Evolutionary conservation across 345 rosid genomes (phyloP).

Genomic region (Pistacia atlantica): DNA sequence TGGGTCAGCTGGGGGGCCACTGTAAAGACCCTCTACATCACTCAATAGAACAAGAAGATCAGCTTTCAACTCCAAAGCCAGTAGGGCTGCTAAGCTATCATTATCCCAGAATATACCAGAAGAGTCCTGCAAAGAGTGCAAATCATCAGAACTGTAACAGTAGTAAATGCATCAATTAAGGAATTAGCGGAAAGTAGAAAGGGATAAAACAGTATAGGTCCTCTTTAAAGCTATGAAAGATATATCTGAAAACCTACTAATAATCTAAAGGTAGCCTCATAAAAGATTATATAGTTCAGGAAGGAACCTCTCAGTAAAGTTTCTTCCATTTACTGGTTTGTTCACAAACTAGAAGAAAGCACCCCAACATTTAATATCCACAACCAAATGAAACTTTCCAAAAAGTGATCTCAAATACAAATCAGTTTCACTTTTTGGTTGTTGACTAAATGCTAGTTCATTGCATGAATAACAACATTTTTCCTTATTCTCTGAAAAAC

Average conservation of each 20-base stretch:
- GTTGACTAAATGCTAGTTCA: background rate
- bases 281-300: background rate
- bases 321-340: background rate
- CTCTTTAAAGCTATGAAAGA: background rate
- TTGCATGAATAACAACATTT: background rate
- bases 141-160: conserved; percentile 7
- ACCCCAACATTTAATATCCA: background rate
- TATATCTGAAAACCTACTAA: background rate
- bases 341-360: background rate
- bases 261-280: background rate
- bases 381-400: background rate
- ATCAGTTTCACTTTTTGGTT: background rate
- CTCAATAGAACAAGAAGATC: conserved; percentile 94
- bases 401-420: background rate
- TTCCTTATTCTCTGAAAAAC: background rate
- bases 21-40: conserved; percentile 96
- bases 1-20: conserved; percentile 96
- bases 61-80: conserved; percentile 91
- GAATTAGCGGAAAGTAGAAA: background rate
- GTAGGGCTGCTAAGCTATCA: conserved; percentile 93
- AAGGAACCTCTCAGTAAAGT: background rate
- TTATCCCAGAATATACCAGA: conserved; percentile 99
- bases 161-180: conserved; percentile 4
- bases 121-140: conserved; percentile 67
- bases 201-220: no score